Evolutionary conservation across 257 asterid genomes (phyloP).

Genomic region (Handroanthus guayacan): DNA sequence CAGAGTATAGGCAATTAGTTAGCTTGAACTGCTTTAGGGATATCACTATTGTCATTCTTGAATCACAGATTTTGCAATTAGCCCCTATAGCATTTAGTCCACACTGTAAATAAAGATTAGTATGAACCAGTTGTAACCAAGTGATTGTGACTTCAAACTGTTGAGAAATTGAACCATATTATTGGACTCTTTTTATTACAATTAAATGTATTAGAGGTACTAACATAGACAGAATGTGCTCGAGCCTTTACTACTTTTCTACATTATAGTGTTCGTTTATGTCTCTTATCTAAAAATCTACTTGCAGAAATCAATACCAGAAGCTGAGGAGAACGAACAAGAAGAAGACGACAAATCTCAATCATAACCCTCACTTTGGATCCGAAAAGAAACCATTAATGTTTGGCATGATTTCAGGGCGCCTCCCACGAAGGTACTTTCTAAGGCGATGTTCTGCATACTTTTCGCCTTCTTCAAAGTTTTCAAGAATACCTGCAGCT

Average conservation of each 20-base stretch:
- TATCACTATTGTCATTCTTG: not conserved
- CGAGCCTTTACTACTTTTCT: not conserved
- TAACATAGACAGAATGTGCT: not conserved
- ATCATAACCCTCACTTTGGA: slow-evolving; percentile 28
- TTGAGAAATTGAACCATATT: not conserved
- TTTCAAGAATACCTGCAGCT: slow-evolving; percentile 54
- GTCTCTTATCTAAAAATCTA: not conserved
- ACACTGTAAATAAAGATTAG: not conserved
- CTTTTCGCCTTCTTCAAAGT: slow-evolving; percentile 50
- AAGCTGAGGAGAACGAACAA: not conserved
- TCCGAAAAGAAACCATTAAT: slow-evolving; percentile 50
- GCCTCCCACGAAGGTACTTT: slow-evolving; percentile 50
- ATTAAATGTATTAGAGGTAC: no score
- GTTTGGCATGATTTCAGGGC: slow-evolving; percentile 52
- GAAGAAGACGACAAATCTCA: not conserved
- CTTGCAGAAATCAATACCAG: not conserved
- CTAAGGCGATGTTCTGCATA: slow-evolving; percentile 50
- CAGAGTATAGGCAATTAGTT: not conserved
- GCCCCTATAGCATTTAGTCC: not conserved
- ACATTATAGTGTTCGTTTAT: not conserved
- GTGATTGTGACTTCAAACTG: not conserved
- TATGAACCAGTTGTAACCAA: not conserved
- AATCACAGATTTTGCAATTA: not conserved
- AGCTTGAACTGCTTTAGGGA: not conserved
- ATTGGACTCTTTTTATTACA: no score